Conservation (phyloP, 495 filamentous ascomycete genomes). For the Antarctomyces pellizariae region DNA sequence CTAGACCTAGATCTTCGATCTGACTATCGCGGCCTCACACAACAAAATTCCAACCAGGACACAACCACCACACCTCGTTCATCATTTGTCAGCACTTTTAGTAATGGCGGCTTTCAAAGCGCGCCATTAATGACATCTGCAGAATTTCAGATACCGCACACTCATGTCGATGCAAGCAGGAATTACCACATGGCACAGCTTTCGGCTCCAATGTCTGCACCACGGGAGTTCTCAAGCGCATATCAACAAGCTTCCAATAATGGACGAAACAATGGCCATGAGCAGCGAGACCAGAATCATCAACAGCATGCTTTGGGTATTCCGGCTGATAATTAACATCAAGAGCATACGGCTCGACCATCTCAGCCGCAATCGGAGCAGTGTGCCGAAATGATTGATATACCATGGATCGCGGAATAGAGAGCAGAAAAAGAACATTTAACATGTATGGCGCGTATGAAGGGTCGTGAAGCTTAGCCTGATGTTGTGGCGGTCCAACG, state of each 20-base stretch:
- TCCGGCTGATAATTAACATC: constrained; percentile 19
- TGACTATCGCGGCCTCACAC: constrained; percentile 20
- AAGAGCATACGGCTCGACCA: no score
- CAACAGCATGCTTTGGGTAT: constrained; percentile 17
- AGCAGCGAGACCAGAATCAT: constrained; percentile 8
- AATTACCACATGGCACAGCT: constrained; percentile 31
- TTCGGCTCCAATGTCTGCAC: constrained; percentile 28
- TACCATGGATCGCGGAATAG: no score
- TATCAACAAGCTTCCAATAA: constrained; percentile 7
- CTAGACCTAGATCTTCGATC: constrained; percentile 20
- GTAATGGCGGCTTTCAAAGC: constrained; percentile 22
- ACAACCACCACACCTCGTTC: constrained; percentile 20
- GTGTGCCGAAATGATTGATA: no score
- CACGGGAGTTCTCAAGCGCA: constrained; percentile 20
- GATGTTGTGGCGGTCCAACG: no score
- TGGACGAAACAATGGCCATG: constrained; percentile 3
- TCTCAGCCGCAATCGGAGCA: no score
- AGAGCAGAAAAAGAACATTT: no score
- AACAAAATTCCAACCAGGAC: constrained; percentile 21
- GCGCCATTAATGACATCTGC: constrained; percentile 28
- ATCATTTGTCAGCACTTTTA: constrained; percentile 9
- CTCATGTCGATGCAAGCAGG: constrained; percentile 15
- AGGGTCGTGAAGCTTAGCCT: no score
- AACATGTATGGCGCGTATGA: no score
- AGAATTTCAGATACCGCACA: constrained; percentile 26